A percentile compares a stretch with the other conserved stretches of the same genome.
Conservation (phyloP, 495 filamentous ascomycete genomes). For the Talaromyces ruber region DNA sequence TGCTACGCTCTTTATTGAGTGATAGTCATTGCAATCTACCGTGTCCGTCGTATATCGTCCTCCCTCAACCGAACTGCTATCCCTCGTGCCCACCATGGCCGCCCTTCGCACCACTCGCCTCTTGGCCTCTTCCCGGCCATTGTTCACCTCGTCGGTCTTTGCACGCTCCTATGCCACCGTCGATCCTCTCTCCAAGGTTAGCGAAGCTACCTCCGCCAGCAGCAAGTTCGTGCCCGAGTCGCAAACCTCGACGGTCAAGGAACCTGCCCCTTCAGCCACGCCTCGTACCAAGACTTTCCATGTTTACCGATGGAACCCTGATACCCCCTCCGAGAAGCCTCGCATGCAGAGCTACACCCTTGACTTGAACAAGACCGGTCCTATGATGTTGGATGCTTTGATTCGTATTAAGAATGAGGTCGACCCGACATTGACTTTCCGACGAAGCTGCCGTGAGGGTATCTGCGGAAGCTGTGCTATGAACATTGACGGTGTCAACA, state of each 20-base stretch:
- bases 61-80: not conserved
- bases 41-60: not conserved
- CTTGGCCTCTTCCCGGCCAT: slow-evolving; percentile 46
- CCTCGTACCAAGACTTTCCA: slow-evolving; percentile 88
- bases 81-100: slow-evolving; percentile 50
- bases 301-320: slow-evolving; percentile 98
- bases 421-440: slow-evolving; percentile 93
- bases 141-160: slow-evolving; percentile 40
- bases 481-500: slow-evolving; percentile 99
- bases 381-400: slow-evolving; percentile 94
- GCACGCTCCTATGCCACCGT: slow-evolving; percentile 44
- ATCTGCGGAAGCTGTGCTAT: slow-evolving; percentile 98
- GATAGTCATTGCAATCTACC: not conserved
- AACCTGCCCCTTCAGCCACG: slow-evolving; percentile 44
- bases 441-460: slow-evolving; percentile 90
- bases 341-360: slow-evolving; percentile 89
- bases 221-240: slow-evolving; percentile 24
- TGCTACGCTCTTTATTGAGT: slow-evolving; percentile 13
- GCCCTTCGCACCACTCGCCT: slow-evolving; percentile 67
- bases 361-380: slow-evolving; percentile 96
- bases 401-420: slow-evolving; percentile 99
- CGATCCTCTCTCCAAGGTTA: slow-evolving; percentile 31
- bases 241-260: slow-evolving; percentile 46
- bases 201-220: slow-evolving; percentile 22
- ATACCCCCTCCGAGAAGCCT: slow-evolving; percentile 82